Conservation (phyloP, 768 basidiomycete genomes). For the Tylopilus rubrobrunneus region DNA sequence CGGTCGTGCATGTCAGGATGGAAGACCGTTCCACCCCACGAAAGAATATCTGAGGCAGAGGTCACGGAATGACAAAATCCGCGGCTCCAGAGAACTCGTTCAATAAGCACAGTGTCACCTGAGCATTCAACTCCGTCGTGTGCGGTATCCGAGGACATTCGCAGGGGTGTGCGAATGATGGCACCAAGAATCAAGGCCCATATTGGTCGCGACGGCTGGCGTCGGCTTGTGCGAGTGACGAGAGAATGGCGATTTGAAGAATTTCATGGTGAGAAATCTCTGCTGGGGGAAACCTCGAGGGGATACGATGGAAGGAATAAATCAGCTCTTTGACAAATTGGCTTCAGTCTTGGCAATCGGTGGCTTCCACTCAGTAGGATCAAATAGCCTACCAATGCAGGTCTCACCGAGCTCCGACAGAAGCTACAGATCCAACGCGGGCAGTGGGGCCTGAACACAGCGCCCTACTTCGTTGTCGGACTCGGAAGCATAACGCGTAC, state of each 20-base stretch:
- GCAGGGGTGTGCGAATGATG: neutral
- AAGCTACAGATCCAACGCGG: too few species aligned
- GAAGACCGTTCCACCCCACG: neutral
- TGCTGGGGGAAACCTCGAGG: too few species aligned
- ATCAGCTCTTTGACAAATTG: too few species aligned
- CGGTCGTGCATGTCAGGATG: conserved; percentile 13
- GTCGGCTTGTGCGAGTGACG: neutral
- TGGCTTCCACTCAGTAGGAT: too few species aligned
- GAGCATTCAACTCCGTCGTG: too few species aligned
- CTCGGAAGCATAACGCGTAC: too few species aligned
- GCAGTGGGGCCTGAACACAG: too few species aligned
- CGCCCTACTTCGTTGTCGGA: too few species aligned
- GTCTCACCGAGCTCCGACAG: too few species aligned
- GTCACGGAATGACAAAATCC: conserved; percentile 7
- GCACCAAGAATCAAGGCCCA: conserved; percentile 4
- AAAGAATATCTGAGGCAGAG: neutral
- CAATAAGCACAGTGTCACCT: conserved; percentile 7
- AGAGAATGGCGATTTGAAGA: conserved; percentile 1
- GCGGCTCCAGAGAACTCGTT: conserved; percentile 14
- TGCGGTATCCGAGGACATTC: neutral
- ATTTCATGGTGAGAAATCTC: too few species aligned
- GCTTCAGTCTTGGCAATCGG: too few species aligned
- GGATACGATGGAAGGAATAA: too few species aligned
- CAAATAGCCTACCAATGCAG: neutral
- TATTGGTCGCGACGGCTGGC: conserved; percentile 1